Percentiles rank a stretch among this genome's conserved stretches.
Conservation (phyloP, 2,329 filamentous ascomycete species). For the Lasiodiplodia hormozganensis region DNA sequence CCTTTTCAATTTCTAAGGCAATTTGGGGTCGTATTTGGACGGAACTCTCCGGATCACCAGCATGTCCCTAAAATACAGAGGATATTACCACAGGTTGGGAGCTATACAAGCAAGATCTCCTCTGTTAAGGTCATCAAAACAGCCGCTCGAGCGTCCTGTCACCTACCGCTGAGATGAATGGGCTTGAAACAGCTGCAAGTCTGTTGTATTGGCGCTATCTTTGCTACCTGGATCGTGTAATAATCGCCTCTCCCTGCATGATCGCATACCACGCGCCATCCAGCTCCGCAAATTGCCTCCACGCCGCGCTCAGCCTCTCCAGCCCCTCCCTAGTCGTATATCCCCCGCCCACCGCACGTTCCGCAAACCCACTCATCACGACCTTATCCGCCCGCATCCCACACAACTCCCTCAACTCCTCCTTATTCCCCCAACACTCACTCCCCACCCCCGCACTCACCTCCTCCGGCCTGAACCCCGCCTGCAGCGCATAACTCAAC, state of each 20-base stretch:
- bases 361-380: slow-evolving; percentile 44
- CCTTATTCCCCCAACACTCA: slow-evolving; percentile 29
- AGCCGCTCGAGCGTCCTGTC: no score
- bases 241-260: slow-evolving; percentile 52
- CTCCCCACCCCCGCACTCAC: slow-evolving; percentile 32
- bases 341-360: slow-evolving; percentile 46
- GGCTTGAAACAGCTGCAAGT: no score
- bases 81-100: no score
- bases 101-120: no score
- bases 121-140: no score
- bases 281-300: slow-evolving; percentile 49
- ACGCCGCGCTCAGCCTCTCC: slow-evolving; percentile 48
- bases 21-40: no score
- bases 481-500: slow-evolving; percentile 38
- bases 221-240: not conserved
- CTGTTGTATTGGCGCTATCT: no score
- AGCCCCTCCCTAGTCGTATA: slow-evolving; percentile 48
- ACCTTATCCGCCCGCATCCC: slow-evolving; percentile 48
- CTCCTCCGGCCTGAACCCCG: slow-evolving; percentile 33
- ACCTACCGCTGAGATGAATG: no score
- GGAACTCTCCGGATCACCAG: no score
- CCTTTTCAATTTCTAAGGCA: no score
- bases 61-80: no score
- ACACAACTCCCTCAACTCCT: slow-evolving; percentile 50
- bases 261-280: slow-evolving; percentile 52